Evolutionary conservation across 176 grass and related monocot species (phyloP).

Genomic region (Poa pratensis): DNA sequence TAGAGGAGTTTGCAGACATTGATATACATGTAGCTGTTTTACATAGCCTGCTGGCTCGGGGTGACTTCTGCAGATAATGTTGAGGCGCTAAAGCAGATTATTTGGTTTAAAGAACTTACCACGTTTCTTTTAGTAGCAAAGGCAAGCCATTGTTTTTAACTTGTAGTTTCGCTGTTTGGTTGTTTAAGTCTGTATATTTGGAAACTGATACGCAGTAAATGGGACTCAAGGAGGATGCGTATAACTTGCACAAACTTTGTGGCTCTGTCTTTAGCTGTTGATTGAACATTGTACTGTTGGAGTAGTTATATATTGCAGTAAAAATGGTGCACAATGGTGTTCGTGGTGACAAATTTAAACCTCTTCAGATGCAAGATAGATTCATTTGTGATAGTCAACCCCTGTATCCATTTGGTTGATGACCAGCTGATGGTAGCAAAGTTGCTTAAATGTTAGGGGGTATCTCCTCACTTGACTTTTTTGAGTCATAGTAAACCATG

Average conservation of each 20-base stretch:
- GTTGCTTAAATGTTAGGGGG: neutral
- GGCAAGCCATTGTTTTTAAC: neutral
- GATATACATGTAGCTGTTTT: neutral
- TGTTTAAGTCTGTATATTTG: constrained; percentile 23
- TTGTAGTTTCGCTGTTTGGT: neutral
- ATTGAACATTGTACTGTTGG: constrained; percentile 21
- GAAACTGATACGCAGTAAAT: constrained; percentile 8
- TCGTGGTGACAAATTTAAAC: constrained; percentile 5
- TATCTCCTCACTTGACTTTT: constrained; percentile 9
- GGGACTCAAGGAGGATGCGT: constrained; percentile 2
- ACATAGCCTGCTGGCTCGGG: too few species aligned
- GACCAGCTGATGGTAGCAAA: neutral
- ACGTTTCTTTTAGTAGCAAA: neutral
- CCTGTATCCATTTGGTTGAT: neutral
- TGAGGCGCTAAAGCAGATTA: neutral
- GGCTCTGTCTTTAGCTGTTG: neutral
- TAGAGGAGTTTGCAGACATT: constrained; percentile 21
- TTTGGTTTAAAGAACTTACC: neutral
- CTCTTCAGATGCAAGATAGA: constrained; percentile 5
- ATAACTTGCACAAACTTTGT: neutral
- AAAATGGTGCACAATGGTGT: neutral
- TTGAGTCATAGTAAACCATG: neutral
- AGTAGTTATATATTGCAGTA: constrained; percentile 1
- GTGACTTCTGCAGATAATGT: neutral
- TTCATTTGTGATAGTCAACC: neutral